Evolutionary conservation across 352 stramenopile species (phyloP).

Genomic region (Pythium vanterpoolii): DNA sequence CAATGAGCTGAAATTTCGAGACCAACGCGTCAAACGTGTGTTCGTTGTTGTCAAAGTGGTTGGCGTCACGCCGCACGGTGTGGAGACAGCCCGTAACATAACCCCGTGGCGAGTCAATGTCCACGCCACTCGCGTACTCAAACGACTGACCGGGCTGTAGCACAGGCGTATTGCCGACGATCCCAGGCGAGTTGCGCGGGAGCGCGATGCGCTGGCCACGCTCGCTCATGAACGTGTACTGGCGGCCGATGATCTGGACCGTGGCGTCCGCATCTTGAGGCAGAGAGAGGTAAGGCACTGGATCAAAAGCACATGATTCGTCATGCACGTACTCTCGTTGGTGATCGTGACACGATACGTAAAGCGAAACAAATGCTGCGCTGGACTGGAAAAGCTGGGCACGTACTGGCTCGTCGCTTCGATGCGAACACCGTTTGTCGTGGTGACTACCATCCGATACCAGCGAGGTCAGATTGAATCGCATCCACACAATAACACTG

Average conservation of each 20-base stretch:
- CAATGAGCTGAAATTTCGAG: slow-evolving; percentile 58
- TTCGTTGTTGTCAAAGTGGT: slow-evolving; percentile 25
- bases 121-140: slow-evolving; percentile 74
- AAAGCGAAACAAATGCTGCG: slow-evolving; percentile 58
- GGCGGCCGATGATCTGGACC: slow-evolving; percentile 68
- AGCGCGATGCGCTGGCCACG: slow-evolving; percentile 56
- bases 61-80: slow-evolving; percentile 28
- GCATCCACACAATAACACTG: neutral
- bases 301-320: neutral
- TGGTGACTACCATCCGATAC: slow-evolving; percentile 39
- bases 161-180: slow-evolving; percentile 65
- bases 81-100: slow-evolving; percentile 69
- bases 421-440: slow-evolving; percentile 59
- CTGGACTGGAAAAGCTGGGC: slow-evolving; percentile 44
- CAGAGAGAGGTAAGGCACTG: no score
- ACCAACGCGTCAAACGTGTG: slow-evolving; percentile 67
- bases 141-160: slow-evolving; percentile 69
- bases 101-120: slow-evolving; percentile 63
- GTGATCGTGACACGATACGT: slow-evolving; percentile 79
- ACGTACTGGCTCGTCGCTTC: slow-evolving; percentile 77
- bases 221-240: slow-evolving; percentile 77
- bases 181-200: slow-evolving; percentile 58
- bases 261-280: slow-evolving; percentile 37
- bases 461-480: neutral
- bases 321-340: slow-evolving; percentile 50